Conservation (phyloP, 2,329 filamentous ascomycete species). For the Colletotrichum sp. region DNA sequence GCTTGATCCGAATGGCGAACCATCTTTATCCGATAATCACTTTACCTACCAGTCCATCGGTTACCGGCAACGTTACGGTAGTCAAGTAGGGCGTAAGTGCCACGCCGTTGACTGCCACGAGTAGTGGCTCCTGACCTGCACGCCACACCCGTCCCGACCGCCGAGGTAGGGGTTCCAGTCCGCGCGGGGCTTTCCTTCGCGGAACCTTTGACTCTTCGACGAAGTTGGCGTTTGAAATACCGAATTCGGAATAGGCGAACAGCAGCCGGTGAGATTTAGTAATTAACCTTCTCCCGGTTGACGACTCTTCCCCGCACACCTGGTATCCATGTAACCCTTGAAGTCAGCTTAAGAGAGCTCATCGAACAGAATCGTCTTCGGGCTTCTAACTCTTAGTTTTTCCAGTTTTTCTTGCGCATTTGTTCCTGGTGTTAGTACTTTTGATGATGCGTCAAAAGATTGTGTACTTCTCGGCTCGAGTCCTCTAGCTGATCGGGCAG, state of each 20-base stretch:
- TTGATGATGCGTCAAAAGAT: too few relatives aligned
- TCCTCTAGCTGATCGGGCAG: too few relatives aligned
- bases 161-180: background rate
- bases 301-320: background rate
- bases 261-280: background rate
- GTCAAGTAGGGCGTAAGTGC: background rate
- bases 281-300: background rate
- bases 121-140: background rate
- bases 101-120: background rate
- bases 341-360: background rate
- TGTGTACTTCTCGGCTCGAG: too few relatives aligned
- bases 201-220: background rate
- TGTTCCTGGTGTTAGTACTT: too few relatives aligned
- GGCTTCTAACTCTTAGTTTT: background rate
- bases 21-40: background rate
- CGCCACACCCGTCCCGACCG: background rate
- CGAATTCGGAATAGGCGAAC: background rate
- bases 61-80: background rate
- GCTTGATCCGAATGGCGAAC: background rate
- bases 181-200: background rate
- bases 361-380: background rate
- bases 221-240: rapidly evolving
- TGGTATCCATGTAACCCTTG: background rate
- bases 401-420: background rate
- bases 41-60: background rate